These are phyloP conservation scores for Populus tremula DNA, from an alignment of 345 rosid genomes.

Conservation along the genomic window DNA sequence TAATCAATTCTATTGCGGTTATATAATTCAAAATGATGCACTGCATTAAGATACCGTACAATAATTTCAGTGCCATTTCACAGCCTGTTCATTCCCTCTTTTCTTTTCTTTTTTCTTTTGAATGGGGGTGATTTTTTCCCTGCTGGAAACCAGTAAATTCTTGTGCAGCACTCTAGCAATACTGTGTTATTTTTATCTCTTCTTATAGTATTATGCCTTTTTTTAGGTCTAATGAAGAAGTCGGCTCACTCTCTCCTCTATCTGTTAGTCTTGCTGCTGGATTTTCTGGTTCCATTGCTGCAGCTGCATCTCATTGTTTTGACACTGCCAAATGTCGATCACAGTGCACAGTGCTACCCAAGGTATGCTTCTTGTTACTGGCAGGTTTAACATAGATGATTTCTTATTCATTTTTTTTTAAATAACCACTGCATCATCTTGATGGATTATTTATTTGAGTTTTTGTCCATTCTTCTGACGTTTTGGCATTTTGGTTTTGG, in stretches of 20 bases:
- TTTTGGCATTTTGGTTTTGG: no score
- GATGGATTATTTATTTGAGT: background rate
- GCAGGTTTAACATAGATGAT: background rate
- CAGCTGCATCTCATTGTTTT: constrained; percentile 89
- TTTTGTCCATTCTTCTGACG: no score
- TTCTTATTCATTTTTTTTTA: background rate
- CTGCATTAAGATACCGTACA: background rate
- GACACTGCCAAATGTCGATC: constrained; percentile 83
- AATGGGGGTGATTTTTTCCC: background rate
- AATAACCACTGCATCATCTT: background rate
- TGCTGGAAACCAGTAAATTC: background rate
- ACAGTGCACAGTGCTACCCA: constrained; percentile 82
- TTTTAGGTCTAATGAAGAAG: constrained; percentile 65
- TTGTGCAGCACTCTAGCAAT: background rate
- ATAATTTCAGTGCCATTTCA: background rate
- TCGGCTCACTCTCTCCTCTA: constrained; percentile 70
- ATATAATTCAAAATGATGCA: background rate
- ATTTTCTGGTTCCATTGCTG: constrained; percentile 73
- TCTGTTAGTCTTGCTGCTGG: constrained; percentile 76
- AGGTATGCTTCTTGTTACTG: constrained; percentile 37
- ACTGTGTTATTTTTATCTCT: no score
- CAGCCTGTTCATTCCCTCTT: background rate
- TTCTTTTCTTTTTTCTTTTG: background rate
- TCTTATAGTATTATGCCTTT: constrained; percentile 16
- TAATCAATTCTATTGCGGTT: background rate